Evolutionary conservation across 257 asterid species (phyloP).

Genomic region (Nyctanthes arbortristis): DNA sequence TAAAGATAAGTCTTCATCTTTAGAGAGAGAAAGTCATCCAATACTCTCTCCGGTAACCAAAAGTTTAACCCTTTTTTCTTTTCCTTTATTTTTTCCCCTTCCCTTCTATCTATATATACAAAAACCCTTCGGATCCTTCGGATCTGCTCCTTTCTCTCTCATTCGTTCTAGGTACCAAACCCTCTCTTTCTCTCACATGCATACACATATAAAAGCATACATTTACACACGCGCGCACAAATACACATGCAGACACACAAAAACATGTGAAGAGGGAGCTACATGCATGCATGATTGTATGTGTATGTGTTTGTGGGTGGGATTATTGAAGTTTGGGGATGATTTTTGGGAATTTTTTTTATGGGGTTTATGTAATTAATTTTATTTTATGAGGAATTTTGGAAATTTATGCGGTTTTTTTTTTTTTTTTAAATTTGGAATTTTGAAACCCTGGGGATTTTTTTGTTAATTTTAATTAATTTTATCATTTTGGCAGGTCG

Average conservation of each 20-base stretch:
- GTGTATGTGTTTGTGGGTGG: too few relatives aligned
- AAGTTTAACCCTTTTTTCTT: conserved; percentile 1
- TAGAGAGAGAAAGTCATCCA: conserved; percentile 30
- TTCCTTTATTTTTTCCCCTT: too few relatives aligned
- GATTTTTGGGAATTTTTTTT: not conserved
- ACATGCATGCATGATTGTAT: conserved; percentile 19
- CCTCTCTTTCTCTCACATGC: not conserved
- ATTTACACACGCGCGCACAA: not conserved
- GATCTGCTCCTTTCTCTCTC: conserved; percentile 12
- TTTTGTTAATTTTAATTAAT: not conserved
- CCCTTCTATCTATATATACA: not conserved
- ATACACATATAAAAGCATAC: not conserved
- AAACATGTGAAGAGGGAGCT: not conserved
- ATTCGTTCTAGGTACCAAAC: conserved; percentile 9
- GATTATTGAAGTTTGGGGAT: not conserved
- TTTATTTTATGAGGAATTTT: not conserved
- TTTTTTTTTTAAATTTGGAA: not conserved
- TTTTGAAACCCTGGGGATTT: not conserved
- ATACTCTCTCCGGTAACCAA: conserved; percentile 13
- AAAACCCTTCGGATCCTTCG: not conserved
- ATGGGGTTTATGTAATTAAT: not conserved
- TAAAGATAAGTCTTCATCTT: not conserved
- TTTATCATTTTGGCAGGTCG: not conserved
- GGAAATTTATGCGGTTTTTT: too few relatives aligned
- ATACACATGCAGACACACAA: not conserved